Percentiles rank a stretch among this genome's conserved stretches.
Conservation (phyloP, 345 rosid genomes). For the Odontarrhena argentea region DNA sequence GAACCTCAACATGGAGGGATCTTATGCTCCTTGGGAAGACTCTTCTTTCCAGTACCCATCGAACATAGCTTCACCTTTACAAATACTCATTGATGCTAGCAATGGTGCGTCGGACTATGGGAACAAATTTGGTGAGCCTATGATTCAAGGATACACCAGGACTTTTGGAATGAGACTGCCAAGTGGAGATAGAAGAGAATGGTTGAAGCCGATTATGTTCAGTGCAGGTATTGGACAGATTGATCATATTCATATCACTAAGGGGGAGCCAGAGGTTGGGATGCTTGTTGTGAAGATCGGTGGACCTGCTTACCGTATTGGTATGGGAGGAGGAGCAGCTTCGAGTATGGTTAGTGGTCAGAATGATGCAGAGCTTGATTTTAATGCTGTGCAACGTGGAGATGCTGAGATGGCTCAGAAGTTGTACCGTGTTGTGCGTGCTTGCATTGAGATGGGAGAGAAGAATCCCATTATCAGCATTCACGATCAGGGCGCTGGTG, state of each 20-base stretch:
- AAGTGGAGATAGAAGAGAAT: slow-evolving; percentile 91
- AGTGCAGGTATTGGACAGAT: slow-evolving; percentile 94
- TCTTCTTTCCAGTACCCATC: slow-evolving; percentile 70
- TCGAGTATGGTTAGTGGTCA: slow-evolving; percentile 99
- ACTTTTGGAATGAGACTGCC: slow-evolving; percentile 94
- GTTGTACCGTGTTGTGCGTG: slow-evolving; percentile 82
- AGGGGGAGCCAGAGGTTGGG: slow-evolving; percentile 86
- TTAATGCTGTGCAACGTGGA: slow-evolving; percentile 96
- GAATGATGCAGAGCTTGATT: slow-evolving; percentile 94
- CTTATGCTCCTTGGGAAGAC: slow-evolving; percentile 94
- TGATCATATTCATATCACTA: slow-evolving; percentile 78
- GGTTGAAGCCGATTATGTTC: slow-evolving; percentile 99
- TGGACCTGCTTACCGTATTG: slow-evolving; percentile 96
- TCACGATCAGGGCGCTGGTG: slow-evolving; percentile 98
- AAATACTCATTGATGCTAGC: slow-evolving; percentile 87
- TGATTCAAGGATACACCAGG: slow-evolving; percentile 89
- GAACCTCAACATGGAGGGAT: slow-evolving; percentile 74
- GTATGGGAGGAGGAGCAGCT: slow-evolving; percentile 99
- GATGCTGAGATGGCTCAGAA: slow-evolving; percentile 99
- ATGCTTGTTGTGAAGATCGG: slow-evolving; percentile 97
- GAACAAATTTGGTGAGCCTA: slow-evolving; percentile 92
- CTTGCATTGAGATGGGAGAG: slow-evolving; percentile 93
- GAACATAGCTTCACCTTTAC: slow-evolving; percentile 83
- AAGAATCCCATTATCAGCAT: slow-evolving; percentile 89
- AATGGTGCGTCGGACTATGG: slow-evolving; percentile 98